phyloP scores from a whole-genome alignment of 768 basidiomycete genomes.

The Boletellus sp. region DNA sequence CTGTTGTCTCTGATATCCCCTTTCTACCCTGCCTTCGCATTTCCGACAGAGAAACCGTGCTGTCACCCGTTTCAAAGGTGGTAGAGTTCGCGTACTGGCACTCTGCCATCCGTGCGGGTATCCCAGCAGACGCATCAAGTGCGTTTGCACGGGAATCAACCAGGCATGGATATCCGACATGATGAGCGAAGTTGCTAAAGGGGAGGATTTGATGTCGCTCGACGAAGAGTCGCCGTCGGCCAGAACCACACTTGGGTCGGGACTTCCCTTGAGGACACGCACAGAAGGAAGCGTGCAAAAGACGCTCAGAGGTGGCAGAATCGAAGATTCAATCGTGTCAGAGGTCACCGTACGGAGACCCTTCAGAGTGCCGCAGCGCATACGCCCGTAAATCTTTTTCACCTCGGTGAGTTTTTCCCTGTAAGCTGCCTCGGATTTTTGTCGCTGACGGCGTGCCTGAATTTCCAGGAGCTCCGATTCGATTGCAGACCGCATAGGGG shows the following conservation, averaged over 20 bases:
- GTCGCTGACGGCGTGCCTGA: constrained; percentile 25
- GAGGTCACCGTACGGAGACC: background rate
- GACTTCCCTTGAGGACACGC: constrained; percentile 28
- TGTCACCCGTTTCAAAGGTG: constrained; percentile 55
- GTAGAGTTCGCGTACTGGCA: constrained; percentile 43
- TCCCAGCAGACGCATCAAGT: constrained; percentile 47
- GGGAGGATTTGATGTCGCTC: constrained; percentile 22
- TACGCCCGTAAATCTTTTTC: constrained; percentile 41
- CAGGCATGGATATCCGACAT: constrained; percentile 46
- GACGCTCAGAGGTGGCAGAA: constrained; percentile 44
- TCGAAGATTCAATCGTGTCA: background rate
- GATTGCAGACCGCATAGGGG: constrained; percentile 14
- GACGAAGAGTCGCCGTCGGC: background rate
- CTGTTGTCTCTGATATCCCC: constrained; percentile 34
- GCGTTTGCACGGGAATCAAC: constrained; percentile 41
- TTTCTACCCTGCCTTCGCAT: constrained; percentile 41
- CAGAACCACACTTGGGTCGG: constrained; percentile 10
- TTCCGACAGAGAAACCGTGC: constrained; percentile 55
- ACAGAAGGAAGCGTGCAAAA: constrained; percentile 52
- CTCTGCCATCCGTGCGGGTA: constrained; percentile 46
- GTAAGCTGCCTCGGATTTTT: constrained; percentile 26
- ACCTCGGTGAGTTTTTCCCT: constrained; percentile 33
- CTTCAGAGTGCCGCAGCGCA: constrained; percentile 34
- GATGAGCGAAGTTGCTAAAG: constrained; percentile 38
- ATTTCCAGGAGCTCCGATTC: constrained; percentile 29